These are phyloP conservation scores for Oryza coarctata DNA, from an alignment of 176 grass and related monocot genomes.

Conservation along the genomic window DNA sequence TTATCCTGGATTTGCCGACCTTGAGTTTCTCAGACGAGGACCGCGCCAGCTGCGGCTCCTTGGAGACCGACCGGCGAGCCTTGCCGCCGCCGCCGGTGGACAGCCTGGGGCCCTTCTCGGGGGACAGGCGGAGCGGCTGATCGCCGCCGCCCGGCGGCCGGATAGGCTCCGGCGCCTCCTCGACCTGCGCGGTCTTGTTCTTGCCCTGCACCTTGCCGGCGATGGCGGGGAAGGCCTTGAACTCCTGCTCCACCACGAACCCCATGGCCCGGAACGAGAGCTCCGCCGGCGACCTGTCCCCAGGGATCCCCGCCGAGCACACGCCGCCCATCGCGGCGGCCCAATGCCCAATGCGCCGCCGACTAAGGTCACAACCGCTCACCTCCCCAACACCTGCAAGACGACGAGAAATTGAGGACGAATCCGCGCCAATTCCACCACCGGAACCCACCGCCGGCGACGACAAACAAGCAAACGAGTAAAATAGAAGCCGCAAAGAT, in stretches of 20 bases:
- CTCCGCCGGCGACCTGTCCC: constrained; percentile 46
- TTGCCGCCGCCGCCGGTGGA: constrained; percentile 23
- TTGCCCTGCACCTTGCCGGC: constrained; percentile 29
- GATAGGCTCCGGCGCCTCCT: constrained; percentile 28
- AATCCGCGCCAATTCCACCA: constrained; percentile 1
- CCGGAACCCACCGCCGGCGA: not conserved
- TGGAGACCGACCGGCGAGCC: constrained; percentile 27
- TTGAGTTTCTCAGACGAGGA: constrained; percentile 29
- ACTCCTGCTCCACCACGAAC: constrained; percentile 47
- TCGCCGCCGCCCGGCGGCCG: not conserved
- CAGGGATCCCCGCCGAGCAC: constrained; percentile 51
- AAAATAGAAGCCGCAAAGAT: not conserved
- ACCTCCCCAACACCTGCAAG: not conserved
- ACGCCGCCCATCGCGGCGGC: constrained; percentile 46
- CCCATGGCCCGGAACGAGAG: constrained; percentile 54
- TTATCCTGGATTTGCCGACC: constrained; percentile 26
- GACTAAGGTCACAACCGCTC: not conserved
- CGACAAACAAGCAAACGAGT: not conserved
- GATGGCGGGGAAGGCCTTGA: constrained; percentile 32
- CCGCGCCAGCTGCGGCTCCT: constrained; percentile 14
- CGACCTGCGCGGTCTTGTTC: constrained; percentile 48
- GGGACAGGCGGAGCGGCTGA: not conserved
- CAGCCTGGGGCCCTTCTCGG: not conserved
- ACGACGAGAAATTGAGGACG: constrained; percentile 5
- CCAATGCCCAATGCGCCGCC: constrained; percentile 5